A percentile compares a stretch with the other conserved stretches of the same genome.
Evolutionary conservation across 2,329 filamentous ascomycete genomes (phyloP).

Genomic region (Aureobasidium sp.): DNA sequence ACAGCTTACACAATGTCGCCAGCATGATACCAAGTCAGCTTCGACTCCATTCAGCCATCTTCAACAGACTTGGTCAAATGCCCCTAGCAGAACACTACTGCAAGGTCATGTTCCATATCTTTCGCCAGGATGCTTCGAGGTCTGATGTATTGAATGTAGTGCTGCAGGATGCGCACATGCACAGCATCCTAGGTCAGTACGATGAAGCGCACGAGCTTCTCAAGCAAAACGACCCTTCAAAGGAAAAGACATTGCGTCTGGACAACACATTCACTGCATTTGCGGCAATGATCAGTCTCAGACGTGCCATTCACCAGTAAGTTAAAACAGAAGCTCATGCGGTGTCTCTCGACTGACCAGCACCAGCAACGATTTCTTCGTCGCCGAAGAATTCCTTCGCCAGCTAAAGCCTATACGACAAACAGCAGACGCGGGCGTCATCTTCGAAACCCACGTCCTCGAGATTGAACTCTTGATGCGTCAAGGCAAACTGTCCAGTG

Average conservation of each 20-base stretch:
- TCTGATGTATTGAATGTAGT: constrained; percentile 74
- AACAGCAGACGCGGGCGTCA: constrained; percentile 49
- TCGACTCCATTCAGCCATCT: constrained; percentile 64
- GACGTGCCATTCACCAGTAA: constrained; percentile 52
- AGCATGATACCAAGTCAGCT: constrained; percentile 68
- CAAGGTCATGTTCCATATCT: constrained; percentile 69
- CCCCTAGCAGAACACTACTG: constrained; percentile 55
- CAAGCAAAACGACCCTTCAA: constrained; percentile 53
- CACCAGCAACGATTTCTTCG: constrained; percentile 48
- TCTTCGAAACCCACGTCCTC: constrained; percentile 51
- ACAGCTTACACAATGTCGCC: constrained; percentile 67
- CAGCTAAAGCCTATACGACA: constrained; percentile 45
- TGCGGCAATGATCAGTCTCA: constrained; percentile 58
- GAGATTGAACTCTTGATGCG: constrained; percentile 54
- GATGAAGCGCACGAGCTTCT: constrained; percentile 58
- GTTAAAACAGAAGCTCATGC: not conserved
- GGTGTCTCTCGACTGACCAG: not conserved
- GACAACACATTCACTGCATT: constrained; percentile 67
- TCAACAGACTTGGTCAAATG: constrained; percentile 63
- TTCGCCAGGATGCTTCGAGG: constrained; percentile 56
- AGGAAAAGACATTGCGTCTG: constrained; percentile 66
- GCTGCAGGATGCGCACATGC: constrained; percentile 61
- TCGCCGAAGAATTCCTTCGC: constrained; percentile 50
- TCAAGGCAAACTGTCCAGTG: constrained; percentile 45
- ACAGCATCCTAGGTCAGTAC: constrained; percentile 62